Evolutionary conservation across 2,329 filamentous ascomycete genomes (phyloP), one percentile per base, ranked within the genome.

Genomic region (Hymenoscyphus repandus): DNA sequence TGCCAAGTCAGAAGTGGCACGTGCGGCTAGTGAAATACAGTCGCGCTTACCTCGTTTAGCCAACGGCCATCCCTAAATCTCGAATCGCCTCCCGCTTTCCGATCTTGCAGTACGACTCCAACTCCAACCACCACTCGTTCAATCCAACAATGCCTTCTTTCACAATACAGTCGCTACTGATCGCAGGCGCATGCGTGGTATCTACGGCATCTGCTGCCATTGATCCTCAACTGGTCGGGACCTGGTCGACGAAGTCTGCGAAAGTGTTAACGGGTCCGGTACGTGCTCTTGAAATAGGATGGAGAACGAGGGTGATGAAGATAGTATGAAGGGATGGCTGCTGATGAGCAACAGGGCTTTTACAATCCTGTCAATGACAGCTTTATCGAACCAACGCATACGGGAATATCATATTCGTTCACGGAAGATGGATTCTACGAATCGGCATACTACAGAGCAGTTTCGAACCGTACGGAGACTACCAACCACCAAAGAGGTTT

Each of bases 331-430:
- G 43, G n/a, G 22, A 45, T 39, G 22, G 36, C 58, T 64, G 47
- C 59, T 32, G 37, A 18, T 30, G 31, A 15, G 31, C 41, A 20
- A 49, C 46, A 88, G 84, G 78, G 74, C 60, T 88, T 88, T 68
- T 88, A 86, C 62, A 78, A 88, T 67, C 80, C 83, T 3, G 70
- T 80, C 46, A 76, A 80, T 50, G 85, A 88, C 60, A 72, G 72
- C 55, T 74, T 89, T 54, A 78, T 80, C 58, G 85, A 89, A 67
- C 85, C 85, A 13, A 71, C 69, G 6, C 73, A 80, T 55, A 79
- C 85, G 0, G 85, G 85, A 20, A 85, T 87, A 57, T 87, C 85
- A 13, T 89, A 87, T 70, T 88, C 85, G 10, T 89, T 89, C 68
- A 83, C 82, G 3, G 72, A 69, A 37, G 80, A 87, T 64, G 85